Base-by-base conservation (phyloP, 1,284 basidiomycete species). In the Heterobasidion occidentale region DNA sequence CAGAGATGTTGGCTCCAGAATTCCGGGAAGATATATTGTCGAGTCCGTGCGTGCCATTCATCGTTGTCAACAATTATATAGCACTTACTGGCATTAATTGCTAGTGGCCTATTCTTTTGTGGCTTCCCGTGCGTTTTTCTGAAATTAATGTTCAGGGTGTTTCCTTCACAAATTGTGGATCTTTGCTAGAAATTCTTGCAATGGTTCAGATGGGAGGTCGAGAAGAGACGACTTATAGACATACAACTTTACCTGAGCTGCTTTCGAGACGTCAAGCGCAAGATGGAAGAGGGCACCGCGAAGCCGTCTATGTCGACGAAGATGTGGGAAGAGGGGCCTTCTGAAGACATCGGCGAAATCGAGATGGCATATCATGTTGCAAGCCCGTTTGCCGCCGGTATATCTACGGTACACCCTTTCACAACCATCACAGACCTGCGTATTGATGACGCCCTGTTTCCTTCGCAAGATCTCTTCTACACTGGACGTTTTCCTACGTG, bases 331-430 rank as follows among this genome's bases (percentile, higher is more conserved):
- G n/a, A 44, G n/a, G 36, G 42, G 9, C 44, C 50, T 4, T 48
- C 33, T 15, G 17, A 6, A 9, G 55, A 46, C 19, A 12, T 51
- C 14, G 52, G 35, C 17, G 55, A 56, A 27, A 46, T 46, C 11
- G 55, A 56, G 49, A 42, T 56, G 36, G 55, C 55, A 7, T 56
- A 56, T 38, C 33, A 15, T 17, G 38, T 50, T 9, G 55, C 55
- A 14, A 36, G 14, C 7, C 55, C 55, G n/a, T 56, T 56, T 27
- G 14, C 49, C n/a, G 55, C 55, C 12, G 55, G 55, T 2, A 56
- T 42, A 45, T 19, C 49, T 7, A 56, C 55, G n/a, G 55, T 56
- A 42, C 27, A 36, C 19, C 9, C 20, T 9, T 44, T 38, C 35
- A 9, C n/a, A 27, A 27, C 3, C 17, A 15, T 36, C 42, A 34